These are phyloP conservation scores for Amanita exitialis DNA, from an alignment of 768 basidiomycete genomes.

Conservation along the genomic window DNA sequence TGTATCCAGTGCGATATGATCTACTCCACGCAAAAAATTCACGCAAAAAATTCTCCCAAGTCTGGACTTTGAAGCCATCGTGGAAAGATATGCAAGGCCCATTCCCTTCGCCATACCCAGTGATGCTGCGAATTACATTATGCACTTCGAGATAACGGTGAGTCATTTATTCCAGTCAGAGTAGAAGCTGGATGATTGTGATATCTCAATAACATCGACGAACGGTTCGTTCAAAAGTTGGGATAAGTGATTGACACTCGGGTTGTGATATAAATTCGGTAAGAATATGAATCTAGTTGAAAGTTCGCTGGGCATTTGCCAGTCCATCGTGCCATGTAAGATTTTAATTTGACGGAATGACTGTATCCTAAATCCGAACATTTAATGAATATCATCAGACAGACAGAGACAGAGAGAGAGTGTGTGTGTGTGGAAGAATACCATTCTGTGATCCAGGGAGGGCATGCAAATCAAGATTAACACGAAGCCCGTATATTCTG, in stretches of 20 bases:
- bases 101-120: conserved; percentile 63
- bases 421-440: too few relatives aligned
- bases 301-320: conserved; percentile 71
- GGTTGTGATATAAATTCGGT: conserved; percentile 75
- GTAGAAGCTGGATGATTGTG: conserved; percentile 38
- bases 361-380: background rate
- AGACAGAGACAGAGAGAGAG: background rate
- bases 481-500: conserved; percentile 78
- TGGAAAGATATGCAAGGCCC: conserved; percentile 43
- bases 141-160: conserved; percentile 37
- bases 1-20: conserved; percentile 49
- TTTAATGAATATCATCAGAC: too few relatives aligned
- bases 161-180: background rate
- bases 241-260: conserved; percentile 51
- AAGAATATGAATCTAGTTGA: conserved; percentile 66
- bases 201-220: conserved; percentile 37
- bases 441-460: conserved; percentile 77
- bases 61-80: conserved; percentile 31
- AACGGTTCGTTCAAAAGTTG: conserved; percentile 56
- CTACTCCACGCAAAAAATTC: conserved; percentile 48
- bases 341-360: conserved; percentile 33
- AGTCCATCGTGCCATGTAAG: conserved; percentile 71
- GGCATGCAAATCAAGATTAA: conserved; percentile 72
- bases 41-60: too few relatives aligned
- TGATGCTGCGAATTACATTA: conserved; percentile 53